Conservation (phyloP, 306 rosid genomes). For the Acmispon strigosus region DNA sequence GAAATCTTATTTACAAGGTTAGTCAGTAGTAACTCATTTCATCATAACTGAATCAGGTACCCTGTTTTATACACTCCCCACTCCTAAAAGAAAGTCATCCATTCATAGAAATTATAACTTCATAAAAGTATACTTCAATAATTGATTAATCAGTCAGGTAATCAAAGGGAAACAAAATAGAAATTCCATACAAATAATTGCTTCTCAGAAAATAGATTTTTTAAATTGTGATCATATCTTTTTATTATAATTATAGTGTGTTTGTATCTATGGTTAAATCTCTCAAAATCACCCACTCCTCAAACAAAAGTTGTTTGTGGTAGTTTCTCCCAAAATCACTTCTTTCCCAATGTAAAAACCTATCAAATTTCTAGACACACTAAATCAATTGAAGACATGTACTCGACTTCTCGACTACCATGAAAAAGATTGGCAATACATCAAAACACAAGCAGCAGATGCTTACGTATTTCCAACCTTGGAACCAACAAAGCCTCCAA, state of each 20-base stretch:
- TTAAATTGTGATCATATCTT: neutral
- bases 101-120: neutral
- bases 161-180: neutral
- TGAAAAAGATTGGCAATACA: neutral
- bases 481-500: slow-evolving; percentile 84
- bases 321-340: too few relatives aligned
- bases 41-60: neutral
- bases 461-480: slow-evolving; percentile 88
- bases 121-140: neutral
- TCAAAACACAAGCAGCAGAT: neutral
- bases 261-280: too few relatives aligned
- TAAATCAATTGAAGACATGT: neutral
- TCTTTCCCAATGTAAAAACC: too few relatives aligned
- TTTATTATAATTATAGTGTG: neutral
- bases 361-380: too few relatives aligned
- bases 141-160: neutral
- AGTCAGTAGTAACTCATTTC: neutral
- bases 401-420: neutral
- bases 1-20: neutral
- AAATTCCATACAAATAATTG: neutral
- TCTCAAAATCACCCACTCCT: too few relatives aligned
- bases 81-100: neutral
- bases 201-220: neutral
- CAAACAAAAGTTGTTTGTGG: too few relatives aligned
- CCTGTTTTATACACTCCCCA: neutral